These are phyloP conservation scores for Plectosphaerella cucumerina DNA, from an alignment of 2,329 filamentous ascomycete genomes.

Conservation along the genomic window DNA sequence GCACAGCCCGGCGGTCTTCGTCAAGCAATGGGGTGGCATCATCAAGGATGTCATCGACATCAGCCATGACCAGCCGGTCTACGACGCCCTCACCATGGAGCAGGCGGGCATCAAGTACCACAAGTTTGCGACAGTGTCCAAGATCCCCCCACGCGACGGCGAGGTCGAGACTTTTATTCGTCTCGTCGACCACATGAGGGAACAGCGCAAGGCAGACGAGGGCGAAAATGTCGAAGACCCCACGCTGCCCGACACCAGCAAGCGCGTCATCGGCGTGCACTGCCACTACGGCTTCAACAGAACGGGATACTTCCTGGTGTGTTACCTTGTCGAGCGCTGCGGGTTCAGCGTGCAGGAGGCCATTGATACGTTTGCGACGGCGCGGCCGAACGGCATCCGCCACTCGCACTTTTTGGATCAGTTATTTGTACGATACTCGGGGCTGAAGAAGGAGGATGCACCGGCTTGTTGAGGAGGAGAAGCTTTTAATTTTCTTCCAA, in stretches of 20 bases:
- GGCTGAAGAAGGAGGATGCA: conserved; percentile 9
- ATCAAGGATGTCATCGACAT: conserved; percentile 85
- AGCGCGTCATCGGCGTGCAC: conserved; percentile 72
- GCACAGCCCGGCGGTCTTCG: conserved; percentile 74
- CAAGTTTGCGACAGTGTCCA: conserved; percentile 90
- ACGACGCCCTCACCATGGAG: conserved; percentile 71
- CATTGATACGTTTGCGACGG: conserved; percentile 69
- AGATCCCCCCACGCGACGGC: conserved; percentile 67
- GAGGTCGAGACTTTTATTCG: conserved; percentile 52
- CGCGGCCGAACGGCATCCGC: conserved; percentile 76
- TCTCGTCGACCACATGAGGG: conserved; percentile 56
- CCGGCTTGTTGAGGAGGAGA: not conserved
- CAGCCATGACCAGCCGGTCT: conserved; percentile 84
- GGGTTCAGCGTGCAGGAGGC: conserved; percentile 70
- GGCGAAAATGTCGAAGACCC: conserved; percentile 32
- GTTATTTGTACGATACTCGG: conserved; percentile 71
- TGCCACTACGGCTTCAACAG: conserved; percentile 97
- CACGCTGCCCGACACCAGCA: conserved; percentile 28
- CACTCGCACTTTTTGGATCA: conserved; percentile 87
- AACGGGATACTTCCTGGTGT: conserved; percentile 86
- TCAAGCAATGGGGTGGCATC: conserved; percentile 58
- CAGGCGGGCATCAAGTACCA: conserved; percentile 63
- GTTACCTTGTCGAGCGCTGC: conserved; percentile 81
- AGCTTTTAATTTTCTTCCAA: conserved; percentile 6
- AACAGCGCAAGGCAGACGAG: conserved; percentile 44